These are phyloP conservation scores for Neoboletus brunneissimus DNA, from an alignment of 768 basidiomycete genomes.

Conservation along the genomic window DNA sequence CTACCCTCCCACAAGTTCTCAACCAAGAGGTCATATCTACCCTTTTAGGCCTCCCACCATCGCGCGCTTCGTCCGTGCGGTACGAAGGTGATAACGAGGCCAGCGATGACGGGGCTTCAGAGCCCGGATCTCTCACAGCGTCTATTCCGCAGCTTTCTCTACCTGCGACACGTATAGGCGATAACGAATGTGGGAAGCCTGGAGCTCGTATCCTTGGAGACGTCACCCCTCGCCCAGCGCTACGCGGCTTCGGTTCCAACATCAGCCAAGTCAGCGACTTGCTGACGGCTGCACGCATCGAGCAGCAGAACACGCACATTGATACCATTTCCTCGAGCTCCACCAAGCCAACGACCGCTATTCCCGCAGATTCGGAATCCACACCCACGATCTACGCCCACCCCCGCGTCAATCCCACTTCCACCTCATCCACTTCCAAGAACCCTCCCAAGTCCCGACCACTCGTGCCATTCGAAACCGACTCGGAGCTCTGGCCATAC, in stretches of 20 bases:
- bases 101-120: conserved; percentile 33
- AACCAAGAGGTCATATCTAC: conserved; percentile 67
- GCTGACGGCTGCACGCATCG: conserved; percentile 23
- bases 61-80: conserved; percentile 40
- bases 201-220: conserved; percentile 37
- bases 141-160: conserved; percentile 38
- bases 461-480: conserved; percentile 60
- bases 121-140: conserved; percentile 41
- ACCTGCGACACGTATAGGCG: conserved; percentile 10
- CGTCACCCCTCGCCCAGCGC: conserved; percentile 59
- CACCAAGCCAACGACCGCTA: background rate
- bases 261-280: conserved; percentile 31
- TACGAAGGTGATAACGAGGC: conserved; percentile 60
- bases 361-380: conserved; percentile 3
- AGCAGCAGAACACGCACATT: conserved; percentile 13
- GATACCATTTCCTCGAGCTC: conserved; percentile 2
- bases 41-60: conserved; percentile 53
- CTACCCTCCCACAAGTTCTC: conserved; percentile 59
- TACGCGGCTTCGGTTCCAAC: conserved; percentile 36
- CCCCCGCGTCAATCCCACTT: background rate
- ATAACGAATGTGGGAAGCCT: conserved; percentile 20
- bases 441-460: conserved; percentile 32
- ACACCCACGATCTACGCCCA: conserved; percentile 17
- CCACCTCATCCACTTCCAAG: conserved; percentile 14
- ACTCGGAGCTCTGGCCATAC: conserved; percentile 73